phyloP scores from a whole-genome alignment of 257 asterid species.

The Solanum microdontum region DNA sequence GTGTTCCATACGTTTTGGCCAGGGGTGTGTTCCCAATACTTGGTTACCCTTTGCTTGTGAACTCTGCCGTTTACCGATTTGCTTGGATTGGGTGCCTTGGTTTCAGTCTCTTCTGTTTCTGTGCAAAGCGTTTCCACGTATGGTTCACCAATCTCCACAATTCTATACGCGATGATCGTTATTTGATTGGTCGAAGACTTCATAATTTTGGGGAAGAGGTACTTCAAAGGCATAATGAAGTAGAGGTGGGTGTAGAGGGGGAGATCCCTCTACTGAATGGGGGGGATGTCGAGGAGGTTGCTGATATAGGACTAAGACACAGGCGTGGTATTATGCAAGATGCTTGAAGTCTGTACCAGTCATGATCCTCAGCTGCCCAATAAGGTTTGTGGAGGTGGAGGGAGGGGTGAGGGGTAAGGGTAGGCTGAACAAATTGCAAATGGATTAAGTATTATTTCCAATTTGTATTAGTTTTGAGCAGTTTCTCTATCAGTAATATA shows the following conservation, averaged over 20 bases:
- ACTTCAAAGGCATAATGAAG: slow-evolving; percentile 14
- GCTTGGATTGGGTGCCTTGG: slow-evolving; percentile 96
- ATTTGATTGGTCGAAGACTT: slow-evolving; percentile 85
- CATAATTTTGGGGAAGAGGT: slow-evolving; percentile 69
- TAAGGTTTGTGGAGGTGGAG: not conserved
- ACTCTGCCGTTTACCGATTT: slow-evolving; percentile 84
- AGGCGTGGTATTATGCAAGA: slow-evolving; percentile 44
- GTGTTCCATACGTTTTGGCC: slow-evolving; percentile 85
- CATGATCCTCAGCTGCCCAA: not conserved
- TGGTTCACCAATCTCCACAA: slow-evolving; percentile 96
- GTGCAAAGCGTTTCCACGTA: slow-evolving; percentile 83
- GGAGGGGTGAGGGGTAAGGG: not conserved
- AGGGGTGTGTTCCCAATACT: slow-evolving; percentile 78
- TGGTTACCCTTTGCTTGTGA: slow-evolving; percentile 82
- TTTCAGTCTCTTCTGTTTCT: slow-evolving; percentile 55
- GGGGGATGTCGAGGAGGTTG: slow-evolving; percentile 18
- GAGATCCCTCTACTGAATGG: slow-evolving; percentile 7
- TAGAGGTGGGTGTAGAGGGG: slow-evolving; percentile 11
- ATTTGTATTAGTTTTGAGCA: not conserved
- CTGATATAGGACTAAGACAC: slow-evolving; percentile 41
- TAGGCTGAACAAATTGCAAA: not conserved
- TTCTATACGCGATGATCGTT: slow-evolving; percentile 92
- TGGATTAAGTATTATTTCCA: not conserved
- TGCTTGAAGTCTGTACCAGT: slow-evolving; percentile 7
- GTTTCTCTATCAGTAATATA: not conserved